phyloP scores from a whole-genome alignment of 2,329 filamentous ascomycete genomes.

The Calonectria leucothoes region DNA sequence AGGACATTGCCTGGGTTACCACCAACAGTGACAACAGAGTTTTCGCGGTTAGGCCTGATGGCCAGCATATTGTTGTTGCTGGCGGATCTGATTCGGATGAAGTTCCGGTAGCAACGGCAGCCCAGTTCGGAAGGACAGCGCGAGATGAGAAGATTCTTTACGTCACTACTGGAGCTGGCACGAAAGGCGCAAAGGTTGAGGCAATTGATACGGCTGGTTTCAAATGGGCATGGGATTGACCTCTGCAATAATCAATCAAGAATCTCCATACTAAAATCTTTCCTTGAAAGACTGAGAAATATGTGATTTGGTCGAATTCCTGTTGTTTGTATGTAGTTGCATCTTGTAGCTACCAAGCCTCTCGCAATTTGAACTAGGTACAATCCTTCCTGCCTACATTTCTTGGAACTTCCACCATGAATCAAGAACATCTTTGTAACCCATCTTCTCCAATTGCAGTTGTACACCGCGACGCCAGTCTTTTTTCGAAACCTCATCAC shows the following conservation, averaged over 20 bases:
- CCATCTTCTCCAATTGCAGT: neutral
- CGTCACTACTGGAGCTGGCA: neutral
- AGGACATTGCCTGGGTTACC: neutral
- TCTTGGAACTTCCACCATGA: neutral
- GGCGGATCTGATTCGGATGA: neutral
- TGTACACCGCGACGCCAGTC: neutral
- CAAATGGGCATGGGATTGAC: neutral
- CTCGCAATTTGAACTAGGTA: neutral
- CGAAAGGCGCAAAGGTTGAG: neutral
- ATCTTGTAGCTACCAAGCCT: no score
- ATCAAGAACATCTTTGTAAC: neutral
- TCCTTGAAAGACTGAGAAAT: no score
- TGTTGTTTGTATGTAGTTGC: no score
- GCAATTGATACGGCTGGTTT: neutral
- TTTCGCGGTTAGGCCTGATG: neutral
- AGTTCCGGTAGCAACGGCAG: neutral
- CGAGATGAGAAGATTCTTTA: neutral
- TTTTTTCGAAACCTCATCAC: neutral
- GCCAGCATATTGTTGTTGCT: neutral
- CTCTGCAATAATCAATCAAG: neutral
- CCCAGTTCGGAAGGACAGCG: neutral
- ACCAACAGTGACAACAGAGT: constrained; percentile 8
- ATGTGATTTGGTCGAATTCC: no score
- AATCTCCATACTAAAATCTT: no score
- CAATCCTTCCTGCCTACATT: fast-evolving